Percentiles rank a stretch among this genome's conserved stretches.
These are phyloP conservation scores for Sphaceloma murrayae DNA, from an alignment of 2,329 filamentous ascomycete species.

Conservation along the genomic window DNA sequence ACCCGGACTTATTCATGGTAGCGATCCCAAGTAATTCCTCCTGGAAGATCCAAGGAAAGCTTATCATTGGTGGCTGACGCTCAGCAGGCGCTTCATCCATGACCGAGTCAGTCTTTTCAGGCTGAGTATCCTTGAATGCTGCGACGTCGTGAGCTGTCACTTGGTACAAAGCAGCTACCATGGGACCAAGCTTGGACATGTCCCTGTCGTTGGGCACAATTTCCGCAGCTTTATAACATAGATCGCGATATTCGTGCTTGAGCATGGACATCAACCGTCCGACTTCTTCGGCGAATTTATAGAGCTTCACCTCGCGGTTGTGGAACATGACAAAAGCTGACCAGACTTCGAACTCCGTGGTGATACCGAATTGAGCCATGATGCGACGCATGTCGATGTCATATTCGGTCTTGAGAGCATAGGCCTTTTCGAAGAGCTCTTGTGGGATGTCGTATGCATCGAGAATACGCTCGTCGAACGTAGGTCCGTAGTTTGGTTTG, in stretches of 20 bases:
- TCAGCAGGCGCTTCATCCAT: conserved; percentile 22
- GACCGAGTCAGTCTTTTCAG: conserved; percentile 29
- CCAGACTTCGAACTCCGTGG: conserved; percentile 87
- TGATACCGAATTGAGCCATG: conserved; percentile 75
- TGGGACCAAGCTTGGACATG: conserved; percentile 52
- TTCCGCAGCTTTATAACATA: conserved; percentile 57
- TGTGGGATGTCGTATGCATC: conserved; percentile 49
- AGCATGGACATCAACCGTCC: conserved; percentile 57
- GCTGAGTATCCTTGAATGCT: conserved; percentile 40
- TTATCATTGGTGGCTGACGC: conserved; percentile 67
- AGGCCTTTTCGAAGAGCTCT: conserved; percentile 48
- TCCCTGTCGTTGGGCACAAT: conserved; percentile 34
- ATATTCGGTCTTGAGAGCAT: conserved; percentile 63
- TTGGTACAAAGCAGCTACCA: conserved; percentile 80
- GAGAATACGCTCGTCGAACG: conserved; percentile 70
- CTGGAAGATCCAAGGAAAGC: conserved; percentile 87
- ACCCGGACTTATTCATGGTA: not conserved
- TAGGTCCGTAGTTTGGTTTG: conserved; percentile 56
- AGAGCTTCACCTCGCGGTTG: conserved; percentile 62
- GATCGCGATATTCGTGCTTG: conserved; percentile 57
- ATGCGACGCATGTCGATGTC: conserved; percentile 67
- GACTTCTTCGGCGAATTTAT: conserved; percentile 79
- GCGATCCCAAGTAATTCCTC: conserved; percentile 62
- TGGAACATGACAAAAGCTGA: conserved; percentile 73
- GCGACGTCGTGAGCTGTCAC: conserved; percentile 65